phyloP scores from a whole-genome alignment of 768 basidiomycete species.

The Mycena albidolilacea region DNA sequence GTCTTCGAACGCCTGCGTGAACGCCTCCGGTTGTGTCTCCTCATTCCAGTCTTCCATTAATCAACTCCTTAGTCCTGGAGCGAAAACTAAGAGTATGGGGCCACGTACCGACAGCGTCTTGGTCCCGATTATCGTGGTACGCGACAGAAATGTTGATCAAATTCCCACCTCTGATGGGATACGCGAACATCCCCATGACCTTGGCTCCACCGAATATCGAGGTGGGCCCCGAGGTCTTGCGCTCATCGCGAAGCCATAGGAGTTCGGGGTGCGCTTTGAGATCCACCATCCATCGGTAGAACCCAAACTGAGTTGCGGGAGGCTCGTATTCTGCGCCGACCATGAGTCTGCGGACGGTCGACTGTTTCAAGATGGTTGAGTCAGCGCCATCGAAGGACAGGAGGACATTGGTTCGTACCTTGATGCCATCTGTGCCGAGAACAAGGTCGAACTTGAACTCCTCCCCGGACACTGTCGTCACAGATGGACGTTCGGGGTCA shows the following conservation, averaged over 20 bases:
- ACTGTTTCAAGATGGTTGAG: background rate
- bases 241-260: conserved; percentile 19
- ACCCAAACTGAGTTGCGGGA: conserved; percentile 5
- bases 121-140: conserved; percentile 9
- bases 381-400: too few relatives aligned
- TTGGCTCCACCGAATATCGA: background rate
- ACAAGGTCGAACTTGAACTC: conserved; percentile 22
- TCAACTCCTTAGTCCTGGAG: background rate
- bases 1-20: conserved; percentile 3
- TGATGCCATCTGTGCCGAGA: conserved; percentile 30
- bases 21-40: background rate
- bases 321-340: conserved; percentile 27
- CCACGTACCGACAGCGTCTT: conserved; percentile 5
- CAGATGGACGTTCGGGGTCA: background rate
- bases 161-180: conserved; percentile 10
- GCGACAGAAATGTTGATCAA: conserved; percentile 23
- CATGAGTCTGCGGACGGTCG: conserved; percentile 24
- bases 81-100: background rate
- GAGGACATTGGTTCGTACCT: conserved; percentile 1
- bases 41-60: conserved; percentile 2
- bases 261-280: conserved; percentile 24
- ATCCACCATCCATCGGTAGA: conserved; percentile 36
- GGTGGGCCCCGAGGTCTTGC: background rate
- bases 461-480: background rate
- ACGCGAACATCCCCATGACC: conserved; percentile 7